Evolutionary conservation across 208 protist genomes (phyloP), one percentile per base, ranked within the genome.

Genomic region (Trypanosoma scelopori): DNA sequence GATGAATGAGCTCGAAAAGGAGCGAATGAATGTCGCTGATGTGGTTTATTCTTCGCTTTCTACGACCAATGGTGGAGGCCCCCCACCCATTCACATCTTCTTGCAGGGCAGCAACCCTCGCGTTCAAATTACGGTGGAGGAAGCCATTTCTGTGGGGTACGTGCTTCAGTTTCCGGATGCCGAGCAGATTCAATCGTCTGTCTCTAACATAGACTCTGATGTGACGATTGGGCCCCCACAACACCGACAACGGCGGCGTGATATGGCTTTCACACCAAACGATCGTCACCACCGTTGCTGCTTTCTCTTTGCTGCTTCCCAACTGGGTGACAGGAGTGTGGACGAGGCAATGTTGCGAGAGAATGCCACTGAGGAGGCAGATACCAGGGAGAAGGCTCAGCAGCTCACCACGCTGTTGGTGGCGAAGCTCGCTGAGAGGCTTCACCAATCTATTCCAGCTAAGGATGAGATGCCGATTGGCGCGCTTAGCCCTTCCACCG

Each of bases 171-270:
- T 94, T 48, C 88, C 88, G 1, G 77, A 82, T 69, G 83, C 78
- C 46, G 55, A 80, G 46, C 56, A 76, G 45, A 94, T 94, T 42
- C 82, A 94, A 67, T 70, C 78, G 25, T 90, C 81, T 39, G 88
- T 94, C 35, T 91, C 85, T 16, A 60, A 79, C 27, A 84, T 91
- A 13, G 88, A 94, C 71, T 85, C 88, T 1, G 88, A 94, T 61
- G 81, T 94, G 28, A 85, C 82, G 1, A 58, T 94, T 48, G 85
- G 88, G 16, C 76, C 86, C 25, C 85, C 81, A 12, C 67, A 73
- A 43, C 84, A 94, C 53, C 83, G 88, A 13, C 76, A 76, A 11
- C 75, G 84, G 5, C 82, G 85, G 5, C 68, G 76, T 20, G 72
- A 77, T 65, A 91, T 94, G 84, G 75, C 85, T 5, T 58, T 83